These are phyloP conservation scores for Xylaria intraflava DNA, from an alignment of 495 filamentous ascomycete genomes.

Conservation along the genomic window DNA sequence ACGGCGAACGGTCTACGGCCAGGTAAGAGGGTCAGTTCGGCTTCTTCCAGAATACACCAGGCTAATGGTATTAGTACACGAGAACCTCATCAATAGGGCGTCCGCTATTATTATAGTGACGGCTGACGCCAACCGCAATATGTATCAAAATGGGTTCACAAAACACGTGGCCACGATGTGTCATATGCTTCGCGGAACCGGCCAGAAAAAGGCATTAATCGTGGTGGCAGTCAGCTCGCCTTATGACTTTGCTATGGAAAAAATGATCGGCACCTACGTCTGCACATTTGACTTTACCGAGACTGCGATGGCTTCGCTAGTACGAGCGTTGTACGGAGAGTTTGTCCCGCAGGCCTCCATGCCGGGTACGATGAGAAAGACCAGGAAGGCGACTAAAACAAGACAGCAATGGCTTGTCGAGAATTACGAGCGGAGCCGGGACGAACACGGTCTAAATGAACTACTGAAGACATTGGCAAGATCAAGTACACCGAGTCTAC, in stretches of 20 bases:
- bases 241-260: slow-evolving; percentile 92
- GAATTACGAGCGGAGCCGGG: slow-evolving; percentile 69
- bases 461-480: slow-evolving; percentile 59
- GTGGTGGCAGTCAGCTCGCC: slow-evolving; percentile 88
- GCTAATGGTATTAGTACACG: slow-evolving; percentile 52
- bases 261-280: slow-evolving; percentile 76
- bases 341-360: slow-evolving; percentile 63
- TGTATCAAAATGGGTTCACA: slow-evolving; percentile 85
- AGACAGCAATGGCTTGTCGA: slow-evolving; percentile 88
- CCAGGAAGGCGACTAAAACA: slow-evolving; percentile 71
- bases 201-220: slow-evolving; percentile 64
- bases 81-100: slow-evolving; percentile 80
- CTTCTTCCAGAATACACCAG: background rate
- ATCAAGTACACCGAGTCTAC: slow-evolving; percentile 48
- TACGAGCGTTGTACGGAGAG: slow-evolving; percentile 75
- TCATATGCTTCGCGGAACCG: slow-evolving; percentile 47
- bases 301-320: slow-evolving; percentile 74
- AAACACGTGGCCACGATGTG: slow-evolving; percentile 95
- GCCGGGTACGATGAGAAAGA: slow-evolving; percentile 76
- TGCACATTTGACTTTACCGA: slow-evolving; percentile 95
- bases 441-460: slow-evolving; percentile 60
- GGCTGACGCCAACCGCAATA: slow-evolving; percentile 81
- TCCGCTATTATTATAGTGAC: slow-evolving; percentile 81
- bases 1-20: slow-evolving; percentile 83
- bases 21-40: slow-evolving; percentile 23